These are phyloP conservation scores for Ophiostoma triangulosporum DNA, from an alignment of 2,329 filamentous ascomycete species.

Conservation along the genomic window DNA sequence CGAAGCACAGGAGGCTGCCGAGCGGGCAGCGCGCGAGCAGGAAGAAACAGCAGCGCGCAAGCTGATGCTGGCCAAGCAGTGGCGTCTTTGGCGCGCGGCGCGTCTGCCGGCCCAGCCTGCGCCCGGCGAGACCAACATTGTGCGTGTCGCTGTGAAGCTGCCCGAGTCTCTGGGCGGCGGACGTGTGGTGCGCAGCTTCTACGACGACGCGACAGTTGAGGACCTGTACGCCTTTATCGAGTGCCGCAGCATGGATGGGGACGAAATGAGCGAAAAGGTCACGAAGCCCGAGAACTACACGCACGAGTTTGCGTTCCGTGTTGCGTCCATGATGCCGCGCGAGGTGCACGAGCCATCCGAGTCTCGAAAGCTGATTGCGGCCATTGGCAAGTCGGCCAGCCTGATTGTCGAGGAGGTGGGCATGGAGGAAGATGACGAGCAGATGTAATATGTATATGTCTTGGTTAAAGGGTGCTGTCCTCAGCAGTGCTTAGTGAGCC, in stretches of 20 bases:
- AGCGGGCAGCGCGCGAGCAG: conserved; percentile 43
- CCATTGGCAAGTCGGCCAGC: conserved; percentile 73
- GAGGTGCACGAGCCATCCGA: conserved; percentile 61
- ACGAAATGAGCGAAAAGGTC: conserved; percentile 22
- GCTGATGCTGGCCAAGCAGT: conserved; percentile 34
- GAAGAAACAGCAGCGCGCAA: conserved; percentile 46
- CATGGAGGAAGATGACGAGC: not conserved
- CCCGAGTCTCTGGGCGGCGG: conserved; percentile 48
- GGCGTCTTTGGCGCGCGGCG: conserved; percentile 67
- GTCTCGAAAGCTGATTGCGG: conserved; percentile 52
- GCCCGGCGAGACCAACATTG: conserved; percentile 47
- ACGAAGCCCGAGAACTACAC: conserved; percentile 58
- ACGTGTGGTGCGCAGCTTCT: conserved; percentile 59
- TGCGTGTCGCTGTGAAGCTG: conserved; percentile 58
- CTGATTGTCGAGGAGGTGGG: conserved; percentile 63
- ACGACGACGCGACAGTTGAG: conserved; percentile 56
- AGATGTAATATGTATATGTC: too few relatives aligned
- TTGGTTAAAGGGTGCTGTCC: too few relatives aligned
- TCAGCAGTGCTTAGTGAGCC: too few relatives aligned
- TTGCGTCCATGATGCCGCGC: conserved; percentile 76
- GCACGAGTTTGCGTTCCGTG: conserved; percentile 72
- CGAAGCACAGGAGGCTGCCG: conserved; percentile 48
- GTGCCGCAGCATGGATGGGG: conserved; percentile 55
- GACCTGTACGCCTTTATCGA: conserved; percentile 95
- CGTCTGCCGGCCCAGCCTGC: conserved; percentile 45